Conservation (phyloP, 306 rosid species). For the Albizia julibrissin region DNA sequence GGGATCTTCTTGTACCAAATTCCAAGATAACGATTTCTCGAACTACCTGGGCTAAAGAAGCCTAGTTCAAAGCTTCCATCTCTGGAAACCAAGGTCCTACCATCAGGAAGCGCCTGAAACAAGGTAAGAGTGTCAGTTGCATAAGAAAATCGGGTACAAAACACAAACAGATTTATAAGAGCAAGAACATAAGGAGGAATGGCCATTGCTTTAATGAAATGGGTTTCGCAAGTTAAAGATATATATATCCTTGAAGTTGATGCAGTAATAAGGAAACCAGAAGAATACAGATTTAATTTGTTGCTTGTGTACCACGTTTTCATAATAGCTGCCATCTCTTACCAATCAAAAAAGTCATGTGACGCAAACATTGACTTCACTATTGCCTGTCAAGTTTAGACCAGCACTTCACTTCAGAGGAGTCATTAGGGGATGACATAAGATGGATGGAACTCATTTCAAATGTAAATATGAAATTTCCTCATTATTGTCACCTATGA, state of each 20-base stretch:
- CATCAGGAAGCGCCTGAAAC: background rate
- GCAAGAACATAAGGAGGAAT: background rate
- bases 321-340: background rate
- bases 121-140: background rate
- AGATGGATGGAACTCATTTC: background rate
- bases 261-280: background rate
- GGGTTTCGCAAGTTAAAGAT: background rate
- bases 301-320: background rate
- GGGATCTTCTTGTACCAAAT: constrained; percentile 51
- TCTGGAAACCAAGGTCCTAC: background rate
- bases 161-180: background rate
- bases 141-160: background rate
- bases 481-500: background rate
- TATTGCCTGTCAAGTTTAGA: background rate
- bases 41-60: constrained; percentile 1
- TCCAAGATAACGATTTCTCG: constrained; percentile 44
- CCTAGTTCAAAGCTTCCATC: constrained; percentile 20
- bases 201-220: background rate
- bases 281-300: background rate
- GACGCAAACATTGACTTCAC: background rate
- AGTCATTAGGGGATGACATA: background rate
- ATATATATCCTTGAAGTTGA: background rate
- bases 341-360: background rate
- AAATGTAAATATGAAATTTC: background rate
- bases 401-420: background rate